Percentiles rank a stretch among this genome's conserved stretches.
phyloP scores from a whole-genome alignment of 805 yeast genomes.

The Lipomyces spencermartinsiae region DNA sequence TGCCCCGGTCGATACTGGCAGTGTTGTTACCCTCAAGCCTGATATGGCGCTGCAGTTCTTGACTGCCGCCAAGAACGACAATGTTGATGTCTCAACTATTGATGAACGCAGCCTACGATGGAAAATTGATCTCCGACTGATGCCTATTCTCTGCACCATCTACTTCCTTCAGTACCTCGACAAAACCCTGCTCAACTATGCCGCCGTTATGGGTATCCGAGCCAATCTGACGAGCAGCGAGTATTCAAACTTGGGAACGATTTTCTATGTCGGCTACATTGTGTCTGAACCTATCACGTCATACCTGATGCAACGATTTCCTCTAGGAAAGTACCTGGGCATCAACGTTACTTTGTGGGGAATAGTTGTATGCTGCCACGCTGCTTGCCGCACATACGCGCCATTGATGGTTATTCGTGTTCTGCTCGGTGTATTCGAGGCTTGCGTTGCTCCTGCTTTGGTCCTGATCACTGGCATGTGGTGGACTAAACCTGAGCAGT shows the following conservation, averaged over 20 bases:
- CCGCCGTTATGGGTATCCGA: constrained; percentile 67
- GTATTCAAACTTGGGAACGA: constrained; percentile 53
- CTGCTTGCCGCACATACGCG: constrained; percentile 53
- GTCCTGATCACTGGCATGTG: constrained; percentile 66
- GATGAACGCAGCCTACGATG: constrained; percentile 33
- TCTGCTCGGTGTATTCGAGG: constrained; percentile 59
- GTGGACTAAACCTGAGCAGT: constrained; percentile 53
- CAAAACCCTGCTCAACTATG: constrained; percentile 63
- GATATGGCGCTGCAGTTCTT: constrained; percentile 21
- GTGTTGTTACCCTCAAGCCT: constrained; percentile 9
- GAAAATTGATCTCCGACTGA: constrained; percentile 56
- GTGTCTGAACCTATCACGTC: constrained; percentile 54
- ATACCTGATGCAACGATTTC: constrained; percentile 52
- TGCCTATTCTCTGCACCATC: constrained; percentile 59
- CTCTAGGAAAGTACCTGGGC: constrained; percentile 44
- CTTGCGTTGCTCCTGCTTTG: constrained; percentile 61
- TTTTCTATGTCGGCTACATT: constrained; percentile 56
- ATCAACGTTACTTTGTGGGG: constrained; percentile 55
- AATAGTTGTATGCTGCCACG: constrained; percentile 53
- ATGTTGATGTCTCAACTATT: constrained; percentile 6
- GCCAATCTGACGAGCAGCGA: constrained; percentile 46
- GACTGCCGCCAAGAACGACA: constrained; percentile 13
- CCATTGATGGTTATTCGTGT: constrained; percentile 55
- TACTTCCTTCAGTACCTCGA: constrained; percentile 60
- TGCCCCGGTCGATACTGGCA: constrained; percentile 11